Conservation (phyloP, 306 rosid species). For the Lotus japonicus region DNA sequence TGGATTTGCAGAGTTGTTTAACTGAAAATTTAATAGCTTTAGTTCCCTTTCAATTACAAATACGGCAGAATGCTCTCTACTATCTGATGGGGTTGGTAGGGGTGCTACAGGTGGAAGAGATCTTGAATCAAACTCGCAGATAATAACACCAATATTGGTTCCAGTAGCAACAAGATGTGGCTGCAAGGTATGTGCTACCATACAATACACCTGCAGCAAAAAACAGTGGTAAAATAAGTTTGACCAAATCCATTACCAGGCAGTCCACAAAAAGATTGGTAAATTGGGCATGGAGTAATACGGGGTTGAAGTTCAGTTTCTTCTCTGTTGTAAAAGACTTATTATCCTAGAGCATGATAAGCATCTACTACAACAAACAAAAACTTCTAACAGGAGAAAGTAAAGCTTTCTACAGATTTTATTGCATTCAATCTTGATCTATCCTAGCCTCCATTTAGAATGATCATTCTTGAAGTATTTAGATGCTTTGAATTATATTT, state of each 20-base stretch:
- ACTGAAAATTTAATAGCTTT: slow-evolving; percentile 81
- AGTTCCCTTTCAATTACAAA: slow-evolving; percentile 88
- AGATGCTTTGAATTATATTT: slow-evolving; percentile 16
- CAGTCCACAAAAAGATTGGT: slow-evolving; percentile 7
- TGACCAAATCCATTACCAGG: slow-evolving; percentile 17
- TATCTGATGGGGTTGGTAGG: slow-evolving; percentile 77
- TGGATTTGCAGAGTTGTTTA: slow-evolving; percentile 87
- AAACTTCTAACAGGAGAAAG: slow-evolving; percentile 14
- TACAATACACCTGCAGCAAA: slow-evolving; percentile 81
- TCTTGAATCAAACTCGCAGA: slow-evolving; percentile 92
- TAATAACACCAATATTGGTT: slow-evolving; percentile 89
- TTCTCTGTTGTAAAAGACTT: not conserved
- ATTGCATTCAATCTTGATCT: not conserved
- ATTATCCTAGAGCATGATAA: slow-evolving; percentile 8
- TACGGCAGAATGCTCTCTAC: slow-evolving; percentile 90
- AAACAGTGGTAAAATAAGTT: slow-evolving; percentile 15
- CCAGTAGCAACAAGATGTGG: slow-evolving; percentile 99
- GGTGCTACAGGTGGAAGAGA: slow-evolving; percentile 97
- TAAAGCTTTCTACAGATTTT: slow-evolving; percentile 1
- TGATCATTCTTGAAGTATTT: not conserved
- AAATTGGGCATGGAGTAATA: not conserved
- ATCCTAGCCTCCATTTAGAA: slow-evolving; percentile 1
- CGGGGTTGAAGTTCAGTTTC: not conserved
- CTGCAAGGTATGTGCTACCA: slow-evolving; percentile 89
- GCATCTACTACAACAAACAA: not conserved